A percentile compares a stretch with the other conserved stretches of the same genome.
Conservation (phyloP, 768 basidiomycete species). For the Phylloporus sp. region DNA sequence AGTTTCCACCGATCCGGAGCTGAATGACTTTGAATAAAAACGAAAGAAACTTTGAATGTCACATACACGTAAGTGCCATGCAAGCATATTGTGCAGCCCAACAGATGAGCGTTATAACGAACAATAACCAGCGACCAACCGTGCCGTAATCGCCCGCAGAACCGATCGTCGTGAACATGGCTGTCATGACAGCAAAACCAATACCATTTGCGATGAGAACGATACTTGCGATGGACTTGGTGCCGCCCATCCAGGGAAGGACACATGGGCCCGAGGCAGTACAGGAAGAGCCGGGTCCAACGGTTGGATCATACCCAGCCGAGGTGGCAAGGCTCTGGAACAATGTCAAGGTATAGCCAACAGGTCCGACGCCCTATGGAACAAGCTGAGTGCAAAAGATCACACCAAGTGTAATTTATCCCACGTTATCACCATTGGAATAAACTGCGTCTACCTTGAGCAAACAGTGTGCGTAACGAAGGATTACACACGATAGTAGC, state of each 20-base stretch:
- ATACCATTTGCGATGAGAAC: conserved; percentile 73
- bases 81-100: conserved; percentile 80
- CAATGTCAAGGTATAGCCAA: conserved; percentile 66
- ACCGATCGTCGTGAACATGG: conserved; percentile 76
- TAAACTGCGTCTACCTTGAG: conserved; percentile 48
- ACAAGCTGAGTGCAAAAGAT: neutral
- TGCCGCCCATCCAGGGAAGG: conserved; percentile 72
- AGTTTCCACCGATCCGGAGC: conserved; percentile 65
- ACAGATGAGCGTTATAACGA: conserved; percentile 65
- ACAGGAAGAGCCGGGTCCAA: conserved; percentile 70
- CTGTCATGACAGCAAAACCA: conserved; percentile 77
- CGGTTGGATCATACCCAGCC: conserved; percentile 71
- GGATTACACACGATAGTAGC: conserved; percentile 56
- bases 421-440: conserved; percentile 76
- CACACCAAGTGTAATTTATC: conserved; percentile 4
- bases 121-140: conserved; percentile 75
- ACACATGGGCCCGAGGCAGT: conserved; percentile 71
- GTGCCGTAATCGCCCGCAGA: conserved; percentile 34
- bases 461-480: neutral
- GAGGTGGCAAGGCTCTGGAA: conserved; percentile 70
- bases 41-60: neutral
- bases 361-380: conserved; percentile 64
- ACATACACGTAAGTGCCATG: conserved; percentile 67
- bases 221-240: conserved; percentile 70
- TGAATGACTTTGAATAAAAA: conserved; percentile 21